Evolutionary conservation across 2,329 filamentous ascomycete species (phyloP), one percentile per base, ranked within the genome.

Genomic region (Colletotrichum noveboracense): DNA sequence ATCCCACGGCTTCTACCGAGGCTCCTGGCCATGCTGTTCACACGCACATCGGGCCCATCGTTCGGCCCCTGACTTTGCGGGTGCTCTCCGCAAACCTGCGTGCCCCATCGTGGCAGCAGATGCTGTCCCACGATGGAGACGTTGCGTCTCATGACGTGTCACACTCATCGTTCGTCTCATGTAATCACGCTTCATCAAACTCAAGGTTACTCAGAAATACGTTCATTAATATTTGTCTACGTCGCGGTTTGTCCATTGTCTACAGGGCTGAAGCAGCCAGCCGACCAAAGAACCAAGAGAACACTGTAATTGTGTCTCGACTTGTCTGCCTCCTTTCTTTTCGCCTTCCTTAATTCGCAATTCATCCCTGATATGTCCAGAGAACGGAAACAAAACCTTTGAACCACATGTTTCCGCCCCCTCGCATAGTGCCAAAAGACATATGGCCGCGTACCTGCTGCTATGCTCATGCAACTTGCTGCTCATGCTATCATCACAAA

Each of bases 171-270:
- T 36, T 38, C 30, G 24, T 14, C 14, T 32, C 30, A 26, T 26
- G 34, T 48, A 12, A 28, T 48, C 34, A 48, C 28, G 24, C 16
- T 8, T 7, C 58, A n/a, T 30, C 26, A 61, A 34, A 16, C 18
- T 34, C 28, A 32, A 67, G 13, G 7, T 76, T 16, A 65, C 66
- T 71, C 71, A 76, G 30, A 61, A 82, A 70, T 74, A 74, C 83
- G 78, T 83, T 84, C 83, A 81, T 84, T 83, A 84, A 81, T 83
- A 83, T 83, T 81, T 84, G 80, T 84, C 79, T 84, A 85, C 82
- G 81, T 80, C 75, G 78, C 69, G 74, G 74, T 77, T 78, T 77
- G 74, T 77, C 73, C 74, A 69, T 74, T 71, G 60, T 77, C 76
- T 75, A 77, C 67, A 69, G 64, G 56, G 56, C 70, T 43, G 43